Evolutionary conservation across 805 yeast genomes (phyloP), one percentile per base, ranked within the genome.

Genomic region (Clavispora carvajalis): DNA sequence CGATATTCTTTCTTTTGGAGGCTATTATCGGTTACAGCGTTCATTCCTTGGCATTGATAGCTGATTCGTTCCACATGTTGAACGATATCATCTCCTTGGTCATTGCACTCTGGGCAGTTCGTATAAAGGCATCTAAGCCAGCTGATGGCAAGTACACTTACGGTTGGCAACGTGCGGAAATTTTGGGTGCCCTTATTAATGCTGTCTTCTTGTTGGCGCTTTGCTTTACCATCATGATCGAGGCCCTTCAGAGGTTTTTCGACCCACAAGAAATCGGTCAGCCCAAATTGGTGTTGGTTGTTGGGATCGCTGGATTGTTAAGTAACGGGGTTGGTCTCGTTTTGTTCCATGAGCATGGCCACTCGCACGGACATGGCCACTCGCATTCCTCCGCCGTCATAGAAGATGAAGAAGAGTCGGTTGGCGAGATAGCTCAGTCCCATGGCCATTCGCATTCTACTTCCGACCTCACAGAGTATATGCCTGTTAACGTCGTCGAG

Each of bases 101-200:
- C 15, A 89, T 91, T 37, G 99, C 99, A 0, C 68, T 90, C 23
- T 91, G 97, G 97, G 99, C 99, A 0, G 98, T 93, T 16, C 77
- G 77, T 46, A 96, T 89, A 10, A 89, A 96, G 39, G 84, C 84
- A 52, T 79, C 78, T 29, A 77, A 80, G 54, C 79, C 80, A 22
- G 93, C 96, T 1, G 93, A 88, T 59, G 82, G 93, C 3, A 82
- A 81, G 43, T 91, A 86, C 66, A 93, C 98, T 2, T 91, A 93
- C 55, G 99, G 99, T 13, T 88, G 97, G 95, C 95, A 91, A 62
- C 75, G 99, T 51, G 98, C 98, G 5, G 99, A 91, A 63, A 90
- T 91, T 39, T 71, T 91, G 45, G 99, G 99, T 41, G 99, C 98
- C 7, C 73, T 91, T 44, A 77, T 91, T 50, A 91, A 91, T 58